Conservation (phyloP, 2,329 filamentous ascomycete species). For the Fusarium mundagurra region DNA sequence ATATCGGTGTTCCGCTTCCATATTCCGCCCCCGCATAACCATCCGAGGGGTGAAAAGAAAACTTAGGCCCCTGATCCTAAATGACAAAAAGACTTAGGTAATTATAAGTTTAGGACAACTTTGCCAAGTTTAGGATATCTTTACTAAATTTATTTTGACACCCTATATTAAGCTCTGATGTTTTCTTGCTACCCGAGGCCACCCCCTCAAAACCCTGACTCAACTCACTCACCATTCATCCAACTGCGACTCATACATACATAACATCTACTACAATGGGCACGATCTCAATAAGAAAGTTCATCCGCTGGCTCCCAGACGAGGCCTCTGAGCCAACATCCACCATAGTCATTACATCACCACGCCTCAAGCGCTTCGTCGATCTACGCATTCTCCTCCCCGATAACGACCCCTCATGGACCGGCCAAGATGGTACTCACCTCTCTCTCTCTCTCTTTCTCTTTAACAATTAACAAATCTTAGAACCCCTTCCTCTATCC, state of each 20-base stretch:
- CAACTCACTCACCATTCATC: neutral
- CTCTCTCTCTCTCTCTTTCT: rapidly evolving
- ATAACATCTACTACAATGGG: constrained; percentile 27
- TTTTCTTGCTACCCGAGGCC: neutral
- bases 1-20: neutral
- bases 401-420: constrained; percentile 27
- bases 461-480: neutral
- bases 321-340: constrained; percentile 67
- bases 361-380: constrained; percentile 62
- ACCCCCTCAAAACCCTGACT: neutral
- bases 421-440: constrained; percentile 30
- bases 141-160: no score
- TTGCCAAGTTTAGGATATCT: no score
- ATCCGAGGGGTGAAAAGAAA: neutral
- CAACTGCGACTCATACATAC: neutral
- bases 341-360: constrained; percentile 72
- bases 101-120: no score
- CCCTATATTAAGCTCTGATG: no score
- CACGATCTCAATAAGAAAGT: constrained; percentile 66
- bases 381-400: constrained; percentile 65
- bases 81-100: no score
- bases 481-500: constrained; percentile 37
- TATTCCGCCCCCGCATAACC: constrained; percentile 14
- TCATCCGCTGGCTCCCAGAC: constrained; percentile 67
- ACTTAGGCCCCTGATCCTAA: no score